Conservation (phyloP, 495 filamentous ascomycete species). For the Penicillium turbatum region DNA sequence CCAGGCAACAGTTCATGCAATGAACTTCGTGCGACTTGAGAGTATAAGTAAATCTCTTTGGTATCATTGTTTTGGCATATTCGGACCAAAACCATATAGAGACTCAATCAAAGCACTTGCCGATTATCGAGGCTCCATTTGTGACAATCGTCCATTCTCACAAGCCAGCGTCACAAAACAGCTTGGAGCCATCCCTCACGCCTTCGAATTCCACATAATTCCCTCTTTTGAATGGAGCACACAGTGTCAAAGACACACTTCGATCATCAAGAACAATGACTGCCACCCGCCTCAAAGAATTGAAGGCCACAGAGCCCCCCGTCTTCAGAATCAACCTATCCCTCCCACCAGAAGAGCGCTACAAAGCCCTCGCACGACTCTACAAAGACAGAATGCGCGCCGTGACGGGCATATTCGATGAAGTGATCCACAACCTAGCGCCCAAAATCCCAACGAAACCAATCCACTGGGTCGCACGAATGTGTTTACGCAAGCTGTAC, state of each 20-base stretch:
- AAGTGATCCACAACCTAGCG: conserved; percentile 26
- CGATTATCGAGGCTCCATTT: too few relatives aligned
- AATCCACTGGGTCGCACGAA: conserved; percentile 35
- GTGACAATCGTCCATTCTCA: too few relatives aligned
- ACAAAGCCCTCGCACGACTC: conserved; percentile 42
- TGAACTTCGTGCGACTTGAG: neutral
- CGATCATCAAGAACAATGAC: neutral
- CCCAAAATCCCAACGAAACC: conserved; percentile 22
- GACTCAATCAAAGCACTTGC: too few relatives aligned
- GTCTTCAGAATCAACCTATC: conserved; percentile 56
- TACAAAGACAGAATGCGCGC: conserved; percentile 39
- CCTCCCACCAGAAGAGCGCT: conserved; percentile 51
- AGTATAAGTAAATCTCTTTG: neutral
- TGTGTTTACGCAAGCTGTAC: conserved; percentile 48
- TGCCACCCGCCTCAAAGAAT: neutral
- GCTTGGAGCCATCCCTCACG: too few relatives aligned
- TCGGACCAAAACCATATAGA: too few relatives aligned
- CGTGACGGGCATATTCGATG: conserved; percentile 48
- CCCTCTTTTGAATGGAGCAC: neutral
- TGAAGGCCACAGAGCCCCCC: conserved; percentile 22
- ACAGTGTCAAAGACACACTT: neutral
- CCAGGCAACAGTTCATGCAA: neutral
- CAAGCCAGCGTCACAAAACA: too few relatives aligned
- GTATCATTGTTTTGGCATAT: too few relatives aligned
- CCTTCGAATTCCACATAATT: too few relatives aligned